A percentile compares a stretch with the other conserved stretches of the same genome.
Conservation (phyloP, 2,329 filamentous ascomycete genomes). For the Elsinoe necatrix region DNA sequence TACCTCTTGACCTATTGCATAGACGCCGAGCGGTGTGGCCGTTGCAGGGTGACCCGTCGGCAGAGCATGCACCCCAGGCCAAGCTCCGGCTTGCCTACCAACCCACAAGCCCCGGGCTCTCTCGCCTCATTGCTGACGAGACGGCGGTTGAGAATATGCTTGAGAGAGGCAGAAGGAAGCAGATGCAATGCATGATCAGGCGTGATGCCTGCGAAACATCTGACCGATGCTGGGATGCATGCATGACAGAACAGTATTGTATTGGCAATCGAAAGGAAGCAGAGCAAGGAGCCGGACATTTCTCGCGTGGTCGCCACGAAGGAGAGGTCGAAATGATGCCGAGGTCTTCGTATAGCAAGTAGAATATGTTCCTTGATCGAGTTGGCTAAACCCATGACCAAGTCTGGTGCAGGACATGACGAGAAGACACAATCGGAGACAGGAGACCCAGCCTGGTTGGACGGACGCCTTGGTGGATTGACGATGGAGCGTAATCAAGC, state of each 20-base stretch:
- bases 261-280: neutral
- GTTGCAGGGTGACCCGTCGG: neutral
- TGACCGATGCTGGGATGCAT: neutral
- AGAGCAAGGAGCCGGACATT: neutral
- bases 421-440: neutral
- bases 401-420: conserved; percentile 2
- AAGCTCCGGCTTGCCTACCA: neutral
- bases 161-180: neutral
- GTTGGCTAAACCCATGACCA: neutral
- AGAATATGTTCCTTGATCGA: neutral
- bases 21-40: too few species aligned
- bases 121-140: neutral
- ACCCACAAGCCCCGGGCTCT: neutral
- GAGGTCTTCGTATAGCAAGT: neutral
- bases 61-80: conserved; percentile 1
- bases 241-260: neutral
- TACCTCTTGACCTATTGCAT: neutral
- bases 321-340: neutral
- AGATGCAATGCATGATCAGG: neutral
- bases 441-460: neutral
- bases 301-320: neutral
- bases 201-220: neutral
- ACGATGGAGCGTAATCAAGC: neutral
- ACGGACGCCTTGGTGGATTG: neutral
- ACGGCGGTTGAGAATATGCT: neutral